A percentile compares a stretch with the other conserved stretches of the same genome.
phyloP scores from a whole-genome alignment of 2,329 filamentous ascomycete species.

The Aaosphaeria pasadenensis region DNA sequence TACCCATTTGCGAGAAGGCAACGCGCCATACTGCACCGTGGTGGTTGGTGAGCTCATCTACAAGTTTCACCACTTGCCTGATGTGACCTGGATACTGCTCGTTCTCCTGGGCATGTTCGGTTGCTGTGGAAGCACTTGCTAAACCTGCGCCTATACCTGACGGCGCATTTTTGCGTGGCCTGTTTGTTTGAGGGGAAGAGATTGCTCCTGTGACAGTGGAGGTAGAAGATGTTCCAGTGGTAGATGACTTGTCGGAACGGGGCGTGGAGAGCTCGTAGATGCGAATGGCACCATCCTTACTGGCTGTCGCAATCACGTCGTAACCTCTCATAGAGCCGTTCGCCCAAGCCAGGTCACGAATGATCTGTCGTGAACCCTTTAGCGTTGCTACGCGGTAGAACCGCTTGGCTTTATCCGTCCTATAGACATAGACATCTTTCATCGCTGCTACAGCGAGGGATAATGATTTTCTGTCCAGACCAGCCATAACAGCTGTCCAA shows the following conservation, averaged over 20 bases:
- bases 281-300: constrained; percentile 84
- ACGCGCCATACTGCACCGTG: constrained; percentile 73
- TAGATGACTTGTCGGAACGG: constrained; percentile 41
- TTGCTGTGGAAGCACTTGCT: constrained; percentile 40
- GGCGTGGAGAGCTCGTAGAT: constrained; percentile 77
- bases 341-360: constrained; percentile 89
- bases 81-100: constrained; percentile 64
- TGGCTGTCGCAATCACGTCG: constrained; percentile 87
- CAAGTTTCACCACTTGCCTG: constrained; percentile 59
- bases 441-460: constrained; percentile 83
- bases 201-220: constrained; percentile 16
- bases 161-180: constrained; percentile 33
- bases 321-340: constrained; percentile 86
- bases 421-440: constrained; percentile 77
- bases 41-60: constrained; percentile 65
- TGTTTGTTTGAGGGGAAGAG: constrained; percentile 20
- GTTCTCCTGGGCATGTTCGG: constrained; percentile 51
- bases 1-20: constrained; percentile 56
- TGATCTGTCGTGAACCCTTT: constrained; percentile 68
- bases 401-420: constrained; percentile 70
- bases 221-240: constrained; percentile 17
- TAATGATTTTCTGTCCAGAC: constrained; percentile 75
- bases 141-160: constrained; percentile 56
- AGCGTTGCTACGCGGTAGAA: constrained; percentile 85
- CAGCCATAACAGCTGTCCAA: constrained; percentile 73